phyloP scores from a whole-genome alignment of 129 eudicot genomes.

The Arctium minus region DNA sequence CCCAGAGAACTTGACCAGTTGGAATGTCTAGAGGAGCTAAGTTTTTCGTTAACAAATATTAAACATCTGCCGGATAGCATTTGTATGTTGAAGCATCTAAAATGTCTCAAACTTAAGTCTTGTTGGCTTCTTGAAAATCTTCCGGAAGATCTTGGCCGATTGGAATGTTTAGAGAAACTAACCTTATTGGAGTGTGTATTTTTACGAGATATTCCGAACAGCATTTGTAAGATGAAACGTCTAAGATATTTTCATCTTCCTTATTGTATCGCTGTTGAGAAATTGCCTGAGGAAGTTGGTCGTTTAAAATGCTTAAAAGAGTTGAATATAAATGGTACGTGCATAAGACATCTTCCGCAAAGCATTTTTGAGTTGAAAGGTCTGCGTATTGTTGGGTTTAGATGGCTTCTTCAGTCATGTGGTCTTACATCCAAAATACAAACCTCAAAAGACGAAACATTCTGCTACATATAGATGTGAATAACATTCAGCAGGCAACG shows the following conservation, averaged over 20 bases:
- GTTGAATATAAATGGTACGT: background rate
- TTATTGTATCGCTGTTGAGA: background rate
- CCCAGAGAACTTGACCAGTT: background rate
- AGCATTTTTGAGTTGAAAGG: constrained; percentile 6
- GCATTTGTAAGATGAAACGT: background rate
- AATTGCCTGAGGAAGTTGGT: constrained; percentile 10
- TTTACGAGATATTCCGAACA: background rate
- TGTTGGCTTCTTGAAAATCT: background rate
- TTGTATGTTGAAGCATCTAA: background rate
- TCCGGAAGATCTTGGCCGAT: background rate
- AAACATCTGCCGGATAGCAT: constrained; percentile 6
- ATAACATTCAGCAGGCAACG: too few species aligned
- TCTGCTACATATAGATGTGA: too few species aligned
- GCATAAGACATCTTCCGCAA: constrained; percentile 12
- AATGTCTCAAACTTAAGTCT: background rate
- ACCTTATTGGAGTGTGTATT: background rate
- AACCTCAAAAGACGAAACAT: too few species aligned
- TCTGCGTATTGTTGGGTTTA: background rate
- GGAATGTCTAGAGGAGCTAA: background rate
- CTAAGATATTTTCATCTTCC: background rate
- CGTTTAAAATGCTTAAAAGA: background rate
- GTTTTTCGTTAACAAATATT: background rate
- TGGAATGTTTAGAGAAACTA: background rate
- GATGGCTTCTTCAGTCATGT: background rate
- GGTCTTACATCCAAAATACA: background rate